Percentiles rank a stretch among this genome's conserved stretches.
phyloP scores from a whole-genome alignment of 352 stramenopile genomes.

The Blastocystis sp. region DNA sequence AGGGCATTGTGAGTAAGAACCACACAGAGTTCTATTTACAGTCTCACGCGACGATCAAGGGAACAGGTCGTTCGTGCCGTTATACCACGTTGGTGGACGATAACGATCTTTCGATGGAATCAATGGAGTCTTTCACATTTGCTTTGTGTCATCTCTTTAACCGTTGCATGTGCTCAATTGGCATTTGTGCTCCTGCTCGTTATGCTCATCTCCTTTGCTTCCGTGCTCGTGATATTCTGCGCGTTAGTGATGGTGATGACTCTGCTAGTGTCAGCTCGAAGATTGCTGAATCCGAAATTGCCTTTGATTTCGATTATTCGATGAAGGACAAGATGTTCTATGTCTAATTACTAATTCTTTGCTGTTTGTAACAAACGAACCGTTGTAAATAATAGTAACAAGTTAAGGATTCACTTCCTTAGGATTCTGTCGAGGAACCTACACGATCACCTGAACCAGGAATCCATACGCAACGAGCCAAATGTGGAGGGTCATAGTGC shows the following conservation, averaged over 20 bases:
- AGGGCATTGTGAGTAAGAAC: conserved; percentile 15
- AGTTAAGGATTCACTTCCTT: neutral
- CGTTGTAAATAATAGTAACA: neutral
- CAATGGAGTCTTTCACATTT: conserved; percentile 37
- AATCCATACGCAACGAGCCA: neutral
- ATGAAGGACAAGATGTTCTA: conserved; percentile 61
- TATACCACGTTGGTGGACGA: conserved; percentile 52
- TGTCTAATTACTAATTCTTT: conserved; percentile 11
- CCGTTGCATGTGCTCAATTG: conserved; percentile 47
- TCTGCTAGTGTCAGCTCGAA: neutral
- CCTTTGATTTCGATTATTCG: neutral
- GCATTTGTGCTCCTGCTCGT: conserved; percentile 42
- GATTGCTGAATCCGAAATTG: neutral
- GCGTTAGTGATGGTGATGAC: conserved; percentile 45
- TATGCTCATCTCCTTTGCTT: conserved; percentile 60
- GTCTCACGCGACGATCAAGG: conserved; percentile 36
- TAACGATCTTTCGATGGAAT: neutral
- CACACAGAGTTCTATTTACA: conserved; percentile 61
- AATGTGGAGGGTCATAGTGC: conserved; percentile 8
- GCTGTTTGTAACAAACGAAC: conserved; percentile 20
- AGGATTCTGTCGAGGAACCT: conserved; percentile 41
- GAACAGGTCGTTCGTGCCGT: conserved; percentile 25
- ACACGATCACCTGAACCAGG: neutral
- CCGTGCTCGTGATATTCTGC: conserved; percentile 41
- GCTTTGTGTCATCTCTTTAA: conserved; percentile 41